phyloP scores from a whole-genome alignment of 2,329 filamentous ascomycete genomes.

The Pseudocercospora pini-densiflorae region DNA sequence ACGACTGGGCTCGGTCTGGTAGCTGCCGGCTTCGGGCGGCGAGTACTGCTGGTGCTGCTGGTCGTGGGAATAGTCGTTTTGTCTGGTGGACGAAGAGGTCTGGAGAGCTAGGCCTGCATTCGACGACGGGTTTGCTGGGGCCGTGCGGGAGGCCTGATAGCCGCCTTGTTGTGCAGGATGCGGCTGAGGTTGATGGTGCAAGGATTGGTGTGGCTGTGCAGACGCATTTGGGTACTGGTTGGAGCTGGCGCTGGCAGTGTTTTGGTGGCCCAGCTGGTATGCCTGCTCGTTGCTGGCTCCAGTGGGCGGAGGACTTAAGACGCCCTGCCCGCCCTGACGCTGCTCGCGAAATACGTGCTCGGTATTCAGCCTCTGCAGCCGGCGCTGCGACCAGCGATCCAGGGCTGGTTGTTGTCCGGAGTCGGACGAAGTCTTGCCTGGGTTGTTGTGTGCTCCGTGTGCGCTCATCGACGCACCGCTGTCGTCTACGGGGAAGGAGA shows the following conservation, averaged over 20 bases:
- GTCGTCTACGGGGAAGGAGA: slow-evolving; percentile 15
- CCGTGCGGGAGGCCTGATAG: slow-evolving; percentile 34
- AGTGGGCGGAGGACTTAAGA: slow-evolving; percentile 31
- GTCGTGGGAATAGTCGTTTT: slow-evolving; percentile 14
- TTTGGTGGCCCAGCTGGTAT: slow-evolving; percentile 14
- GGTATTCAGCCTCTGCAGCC: slow-evolving; percentile 44
- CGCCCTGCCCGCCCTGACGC: slow-evolving; percentile 35
- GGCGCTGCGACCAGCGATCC: slow-evolving; percentile 44
- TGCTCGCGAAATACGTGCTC: slow-evolving; percentile 46
- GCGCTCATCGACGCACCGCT: slow-evolving; percentile 38
- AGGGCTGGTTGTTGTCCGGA: slow-evolving; percentile 35
- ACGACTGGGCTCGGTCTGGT: slow-evolving; percentile 29
- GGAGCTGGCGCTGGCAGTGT: slow-evolving; percentile 9
- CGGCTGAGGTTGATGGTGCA: slow-evolving; percentile 38
- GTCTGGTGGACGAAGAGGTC: slow-evolving; percentile 27
- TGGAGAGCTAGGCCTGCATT: slow-evolving; percentile 35
- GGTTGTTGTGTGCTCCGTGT: slow-evolving; percentile 26
- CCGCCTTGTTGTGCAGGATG: slow-evolving; percentile 32
- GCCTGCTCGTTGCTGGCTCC: slow-evolving; percentile 22
- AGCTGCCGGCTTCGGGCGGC: slow-evolving; percentile 30
- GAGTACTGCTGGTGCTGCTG: slow-evolving; percentile 28
- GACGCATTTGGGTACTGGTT: slow-evolving; percentile 24
- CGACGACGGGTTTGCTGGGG: slow-evolving; percentile 26
- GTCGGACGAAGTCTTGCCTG: slow-evolving; percentile 41
- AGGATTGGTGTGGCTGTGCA: slow-evolving; percentile 36